phyloP scores from a whole-genome alignment of 1,284 basidiomycete species.

The Wallemia mellicola region DNA sequence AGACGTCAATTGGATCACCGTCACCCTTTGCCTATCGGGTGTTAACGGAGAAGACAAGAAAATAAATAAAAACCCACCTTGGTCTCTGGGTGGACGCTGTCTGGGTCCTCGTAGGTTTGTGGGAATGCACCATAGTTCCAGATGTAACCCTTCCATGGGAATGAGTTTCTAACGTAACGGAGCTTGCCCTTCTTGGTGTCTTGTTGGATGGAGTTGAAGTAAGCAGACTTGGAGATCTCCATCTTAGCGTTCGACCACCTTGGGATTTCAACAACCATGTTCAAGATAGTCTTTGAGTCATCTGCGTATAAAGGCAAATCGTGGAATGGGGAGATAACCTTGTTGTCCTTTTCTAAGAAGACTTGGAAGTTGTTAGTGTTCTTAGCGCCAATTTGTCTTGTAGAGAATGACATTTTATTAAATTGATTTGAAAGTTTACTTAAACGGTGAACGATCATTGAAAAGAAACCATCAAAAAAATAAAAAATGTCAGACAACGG shows the following conservation, averaged over 20 bases:
- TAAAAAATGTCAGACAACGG: conserved; percentile 1
- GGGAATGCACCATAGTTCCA: conserved; percentile 98
- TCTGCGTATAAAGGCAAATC: conserved; percentile 91
- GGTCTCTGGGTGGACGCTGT: conserved; percentile 66
- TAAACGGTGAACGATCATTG: not conserved
- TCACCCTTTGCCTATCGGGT: conserved; percentile 54
- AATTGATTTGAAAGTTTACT: not conserved
- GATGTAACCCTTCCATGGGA: conserved; percentile 97
- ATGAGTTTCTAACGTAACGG: conserved; percentile 96
- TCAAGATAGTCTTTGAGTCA: conserved; percentile 69
- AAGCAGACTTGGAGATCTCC: conserved; percentile 92
- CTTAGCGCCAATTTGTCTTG: not conserved
- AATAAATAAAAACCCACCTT: conserved; percentile 20
- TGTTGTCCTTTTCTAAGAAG: conserved; percentile 63
- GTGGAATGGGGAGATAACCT: conserved; percentile 70
- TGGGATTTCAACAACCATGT: conserved; percentile 96
- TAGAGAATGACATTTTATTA: not conserved
- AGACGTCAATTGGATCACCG: conserved; percentile 98
- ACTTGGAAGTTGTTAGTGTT: conserved; percentile 17
- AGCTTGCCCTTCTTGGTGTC: conserved; percentile 87
- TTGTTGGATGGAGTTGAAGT: conserved; percentile 98
- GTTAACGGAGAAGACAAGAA: not conserved
- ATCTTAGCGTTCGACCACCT: conserved; percentile 73
- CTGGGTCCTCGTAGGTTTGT: conserved; percentile 96
- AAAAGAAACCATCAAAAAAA: not conserved